Percentiles rank a stretch among this genome's conserved stretches.
phyloP scores from a whole-genome alignment of 176 grass and related monocot genomes.

The Lolium perenne region DNA sequence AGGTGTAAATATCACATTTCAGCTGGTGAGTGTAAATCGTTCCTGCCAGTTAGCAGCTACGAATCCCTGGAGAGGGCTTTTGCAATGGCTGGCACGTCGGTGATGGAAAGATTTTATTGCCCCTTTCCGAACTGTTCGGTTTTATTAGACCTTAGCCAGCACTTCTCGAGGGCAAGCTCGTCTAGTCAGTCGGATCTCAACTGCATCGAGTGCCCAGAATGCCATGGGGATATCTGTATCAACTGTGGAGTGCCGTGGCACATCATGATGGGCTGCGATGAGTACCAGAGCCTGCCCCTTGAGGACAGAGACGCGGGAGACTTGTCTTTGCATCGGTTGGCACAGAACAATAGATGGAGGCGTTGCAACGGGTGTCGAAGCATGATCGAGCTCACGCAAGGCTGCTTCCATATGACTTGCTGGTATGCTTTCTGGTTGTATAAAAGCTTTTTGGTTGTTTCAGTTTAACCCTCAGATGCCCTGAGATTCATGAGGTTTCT shows the following conservation, averaged over 20 bases:
- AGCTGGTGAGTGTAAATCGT: constrained; percentile 63
- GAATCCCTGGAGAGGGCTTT: constrained; percentile 57
- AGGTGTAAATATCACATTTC: constrained; percentile 78
- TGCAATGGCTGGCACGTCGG: constrained; percentile 39
- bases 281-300: constrained; percentile 71
- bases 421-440: constrained; percentile 56
- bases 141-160: constrained; percentile 62
- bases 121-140: constrained; percentile 84
- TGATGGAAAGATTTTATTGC: constrained; percentile 75
- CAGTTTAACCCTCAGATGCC: neutral
- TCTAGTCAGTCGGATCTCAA: constrained; percentile 70
- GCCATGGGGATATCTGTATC: constrained; percentile 88
- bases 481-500: neutral
- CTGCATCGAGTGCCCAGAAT: constrained; percentile 78
- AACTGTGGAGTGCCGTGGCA: constrained; percentile 88
- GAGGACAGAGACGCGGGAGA: constrained; percentile 66
- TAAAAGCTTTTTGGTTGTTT: neutral
- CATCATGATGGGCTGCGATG: constrained; percentile 81
- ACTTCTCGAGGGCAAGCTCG: constrained; percentile 74
- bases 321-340: constrained; percentile 60
- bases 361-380: constrained; percentile 68
- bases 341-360: constrained; percentile 75
- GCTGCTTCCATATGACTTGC: constrained; percentile 84
- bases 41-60: constrained; percentile 68
- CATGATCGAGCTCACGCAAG: constrained; percentile 78